Evolutionary conservation across 768 basidiomycete species (phyloP).

Genomic region (Lyophyllum shimeji): DNA sequence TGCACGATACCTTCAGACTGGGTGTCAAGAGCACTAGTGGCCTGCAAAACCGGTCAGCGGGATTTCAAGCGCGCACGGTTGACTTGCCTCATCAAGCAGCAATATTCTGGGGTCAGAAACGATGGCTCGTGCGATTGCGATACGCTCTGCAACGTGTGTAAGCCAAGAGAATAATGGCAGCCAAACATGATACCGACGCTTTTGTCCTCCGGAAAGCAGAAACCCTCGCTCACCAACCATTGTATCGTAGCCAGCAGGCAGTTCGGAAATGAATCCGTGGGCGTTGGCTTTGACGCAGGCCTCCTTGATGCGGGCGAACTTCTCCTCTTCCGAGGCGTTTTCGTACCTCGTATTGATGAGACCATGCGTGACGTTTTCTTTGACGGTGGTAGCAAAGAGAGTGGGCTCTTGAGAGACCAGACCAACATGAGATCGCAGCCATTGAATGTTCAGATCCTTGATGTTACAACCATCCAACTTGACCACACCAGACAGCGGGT

Average conservation of each 20-base stretch:
- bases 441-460: conserved; percentile 75
- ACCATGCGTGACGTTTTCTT: conserved; percentile 81
- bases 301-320: conserved; percentile 76
- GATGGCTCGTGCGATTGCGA: conserved; percentile 88
- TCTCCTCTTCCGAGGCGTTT: conserved; percentile 67
- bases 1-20: conserved; percentile 88
- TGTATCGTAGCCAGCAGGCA: conserved; percentile 84
- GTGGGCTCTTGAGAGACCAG: conserved; percentile 89
- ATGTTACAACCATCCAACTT: conserved; percentile 75
- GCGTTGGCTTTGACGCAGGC: conserved; percentile 90
- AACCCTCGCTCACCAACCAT: conserved; percentile 89
- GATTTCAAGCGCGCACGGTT: no score
- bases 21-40: conserved; percentile 87
- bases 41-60: no score
- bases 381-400: conserved; percentile 83
- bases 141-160: no score
- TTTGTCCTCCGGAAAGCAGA: conserved; percentile 85
- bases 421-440: conserved; percentile 86
- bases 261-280: conserved; percentile 80
- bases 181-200: no score
- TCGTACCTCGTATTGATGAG: conserved; percentile 75
- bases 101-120: conserved; percentile 86
- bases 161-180: no score
- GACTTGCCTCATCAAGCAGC: conserved; percentile 84
- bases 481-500: conserved; percentile 66